Evolutionary conservation across 352 stramenopile species (phyloP).

Genomic region (Phytopythium oedochilum): DNA sequence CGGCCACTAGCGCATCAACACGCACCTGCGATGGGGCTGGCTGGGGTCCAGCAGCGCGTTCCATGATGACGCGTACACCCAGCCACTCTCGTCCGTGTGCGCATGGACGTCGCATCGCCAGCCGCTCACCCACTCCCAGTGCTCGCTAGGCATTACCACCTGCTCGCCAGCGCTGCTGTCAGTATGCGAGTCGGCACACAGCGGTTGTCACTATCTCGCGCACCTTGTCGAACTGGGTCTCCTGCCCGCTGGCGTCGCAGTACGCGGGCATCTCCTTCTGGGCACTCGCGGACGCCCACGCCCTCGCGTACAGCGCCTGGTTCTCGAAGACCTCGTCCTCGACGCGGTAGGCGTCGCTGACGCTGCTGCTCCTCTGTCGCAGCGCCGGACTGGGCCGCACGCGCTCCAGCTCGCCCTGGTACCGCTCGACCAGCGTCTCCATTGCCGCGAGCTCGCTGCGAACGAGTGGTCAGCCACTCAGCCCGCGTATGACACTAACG

Average conservation of each 20-base stretch:
- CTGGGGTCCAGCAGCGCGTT: constrained; percentile 20
- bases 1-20: background rate
- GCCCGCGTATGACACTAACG: too few relatives aligned
- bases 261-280: constrained; percentile 18
- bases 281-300: constrained; percentile 16
- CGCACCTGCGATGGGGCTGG: constrained; percentile 18
- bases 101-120: constrained; percentile 39
- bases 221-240: constrained; percentile 38
- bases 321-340: constrained; percentile 57
- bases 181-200: background rate
- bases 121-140: constrained; percentile 61
- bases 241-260: constrained; percentile 23
- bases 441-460: constrained; percentile 54
- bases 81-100: constrained; percentile 49
- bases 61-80: constrained; percentile 41
- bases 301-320: constrained; percentile 31
- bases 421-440: constrained; percentile 50
- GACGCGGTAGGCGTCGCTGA: constrained; percentile 20
- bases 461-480: too few relatives aligned
- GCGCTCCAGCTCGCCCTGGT: constrained; percentile 45
- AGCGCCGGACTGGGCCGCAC: background rate
- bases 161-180: constrained; percentile 4
- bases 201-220: background rate
- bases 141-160: constrained; percentile 37
- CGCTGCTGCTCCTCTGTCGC: constrained; percentile 1